These are phyloP conservation scores for Colletotrichum lentis DNA, from an alignment of 2,329 filamentous ascomycete species.

Conservation along the genomic window DNA sequence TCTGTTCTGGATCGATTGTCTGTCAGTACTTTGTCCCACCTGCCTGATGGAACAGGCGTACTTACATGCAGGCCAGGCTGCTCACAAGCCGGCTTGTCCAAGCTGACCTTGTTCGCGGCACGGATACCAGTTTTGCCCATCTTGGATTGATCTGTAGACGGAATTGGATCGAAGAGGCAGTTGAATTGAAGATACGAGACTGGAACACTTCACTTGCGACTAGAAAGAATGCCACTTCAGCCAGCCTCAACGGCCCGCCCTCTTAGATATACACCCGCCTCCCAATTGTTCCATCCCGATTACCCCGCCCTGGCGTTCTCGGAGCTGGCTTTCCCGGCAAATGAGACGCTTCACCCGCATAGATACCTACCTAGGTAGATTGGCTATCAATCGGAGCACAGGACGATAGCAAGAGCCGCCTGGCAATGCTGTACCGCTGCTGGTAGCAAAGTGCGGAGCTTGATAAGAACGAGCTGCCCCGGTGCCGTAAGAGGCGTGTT, in stretches of 20 bases:
- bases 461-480: constrained; percentile 37
- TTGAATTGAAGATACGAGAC: neutral
- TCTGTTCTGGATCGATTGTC: constrained; percentile 69
- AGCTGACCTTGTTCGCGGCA: constrained; percentile 75
- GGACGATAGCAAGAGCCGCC: constrained; percentile 1
- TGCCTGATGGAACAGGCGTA: constrained; percentile 17
- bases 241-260: neutral
- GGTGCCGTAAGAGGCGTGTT: constrained; percentile 23
- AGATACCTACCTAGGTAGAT: neutral
- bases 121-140: constrained; percentile 70
- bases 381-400: constrained; percentile 27
- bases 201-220: neutral
- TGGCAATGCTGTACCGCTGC: constrained; percentile 8
- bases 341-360: constrained; percentile 7
- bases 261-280: constrained; percentile 22
- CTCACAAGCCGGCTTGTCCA: constrained; percentile 74
- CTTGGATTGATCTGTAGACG: constrained; percentile 17
- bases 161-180: no score
- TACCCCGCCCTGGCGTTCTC: constrained; percentile 36
- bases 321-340: constrained; percentile 9
- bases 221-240: neutral
- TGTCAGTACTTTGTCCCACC: neutral
- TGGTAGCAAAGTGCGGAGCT: constrained; percentile 20
- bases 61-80: constrained; percentile 76
- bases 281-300: neutral